Evolutionary conservation across 2,329 filamentous ascomycete species (phyloP), one percentile per base, ranked within the genome.

Genomic region (Clonostachys rhizophaga): DNA sequence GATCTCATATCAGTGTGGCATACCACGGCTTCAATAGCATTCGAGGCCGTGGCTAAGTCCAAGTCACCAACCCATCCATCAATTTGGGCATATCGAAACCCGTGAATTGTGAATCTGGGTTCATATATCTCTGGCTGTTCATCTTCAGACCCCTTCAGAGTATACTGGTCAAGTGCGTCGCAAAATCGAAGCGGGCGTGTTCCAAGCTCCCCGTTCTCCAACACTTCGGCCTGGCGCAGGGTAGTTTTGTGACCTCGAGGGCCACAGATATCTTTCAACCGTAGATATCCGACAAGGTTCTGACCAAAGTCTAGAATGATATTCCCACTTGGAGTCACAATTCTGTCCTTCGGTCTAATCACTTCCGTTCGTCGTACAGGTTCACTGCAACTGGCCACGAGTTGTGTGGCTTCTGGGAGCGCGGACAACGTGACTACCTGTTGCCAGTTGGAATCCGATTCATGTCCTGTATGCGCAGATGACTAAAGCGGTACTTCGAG

Each of bases 391-490:
- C 36, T 30, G 7, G 16, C 18, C 34, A 40, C 36, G 7, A 30
- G 20, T 2, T 24, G 24, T 6, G 45, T 46, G 20, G 16, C 41
- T 17, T 10, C 45, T 24, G 39, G 45, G 3, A 46, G 18, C 12
- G 36, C 17, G 14, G 9, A 36, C 3, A 43, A 10, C 13, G 34
- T 24, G 8, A 14, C 12, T 20, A 34, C 42, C 10, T 16, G 16
- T 13, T 43, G 13, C 42, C 42, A 43, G 24, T 10, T 24, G 35
- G 11, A 36, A 11, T n/a, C 35, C 8, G 11, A 11, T 10, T 3
- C 16, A 9, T 16, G 24, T 10, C 10, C 13, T 12, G 24, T 5
- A 64, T 64, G 1, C 8, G 42, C 13, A 13, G 42, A 24, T 20
- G 42, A 43, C 42, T 5, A 43, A 30, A 24, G 13, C 13, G 42